Evolutionary conservation across 768 basidiomycete genomes (phyloP).

Genomic region (Leccinum truebloodii): DNA sequence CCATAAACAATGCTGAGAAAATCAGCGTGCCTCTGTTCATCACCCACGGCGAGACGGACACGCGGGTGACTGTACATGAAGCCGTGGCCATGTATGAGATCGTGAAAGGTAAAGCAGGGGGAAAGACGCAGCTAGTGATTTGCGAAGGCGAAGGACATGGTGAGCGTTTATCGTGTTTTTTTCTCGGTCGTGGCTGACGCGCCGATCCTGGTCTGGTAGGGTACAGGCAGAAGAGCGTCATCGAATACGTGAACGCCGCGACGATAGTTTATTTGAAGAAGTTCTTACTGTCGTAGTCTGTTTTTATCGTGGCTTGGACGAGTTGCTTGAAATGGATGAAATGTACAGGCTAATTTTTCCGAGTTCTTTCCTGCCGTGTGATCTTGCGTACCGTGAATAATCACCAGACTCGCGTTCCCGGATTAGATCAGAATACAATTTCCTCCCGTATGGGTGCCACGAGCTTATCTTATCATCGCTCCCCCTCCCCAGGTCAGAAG

Average conservation of each 20-base stretch:
- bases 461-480: not conserved
- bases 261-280: constrained; percentile 41
- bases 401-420: not conserved
- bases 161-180: constrained; percentile 17
- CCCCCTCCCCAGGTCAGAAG: not conserved
- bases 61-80: constrained; percentile 41
- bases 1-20: constrained; percentile 39
- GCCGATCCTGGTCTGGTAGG: constrained; percentile 23
- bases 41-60: constrained; percentile 44
- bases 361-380: too few species aligned
- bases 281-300: constrained; percentile 28
- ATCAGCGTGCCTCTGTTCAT: constrained; percentile 40
- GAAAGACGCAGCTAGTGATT: constrained; percentile 38
- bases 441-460: not conserved
- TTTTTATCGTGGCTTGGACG: not conserved
- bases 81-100: constrained; percentile 40
- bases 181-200: constrained; percentile 4
- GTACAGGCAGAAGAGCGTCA: constrained; percentile 45
- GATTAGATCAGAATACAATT: not conserved
- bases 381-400: not conserved
- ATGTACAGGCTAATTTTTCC: too few species aligned
- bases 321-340: not conserved
- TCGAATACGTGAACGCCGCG: constrained; percentile 43
- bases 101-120: constrained; percentile 23
- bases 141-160: constrained; percentile 47